Evolutionary conservation across 2,329 filamentous ascomycete genomes (phyloP), one percentile per base, ranked within the genome.

Genomic region (Ilyonectria destructans): DNA sequence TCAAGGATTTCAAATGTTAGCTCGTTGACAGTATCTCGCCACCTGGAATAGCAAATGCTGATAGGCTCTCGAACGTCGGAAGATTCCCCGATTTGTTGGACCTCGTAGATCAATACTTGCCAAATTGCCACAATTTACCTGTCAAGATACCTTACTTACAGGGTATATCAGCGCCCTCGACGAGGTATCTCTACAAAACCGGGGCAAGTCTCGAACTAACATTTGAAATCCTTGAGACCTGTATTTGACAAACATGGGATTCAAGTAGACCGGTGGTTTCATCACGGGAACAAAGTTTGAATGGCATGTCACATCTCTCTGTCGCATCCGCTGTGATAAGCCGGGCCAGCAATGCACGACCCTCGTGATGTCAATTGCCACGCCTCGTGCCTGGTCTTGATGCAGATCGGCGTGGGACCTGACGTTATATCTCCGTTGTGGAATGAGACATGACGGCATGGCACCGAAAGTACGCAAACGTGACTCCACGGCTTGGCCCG

Each of bases 391-490:
- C 21, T 49, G 5, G 45, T 21, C 45, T 29, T 63, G 52, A 29
- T n/a, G 46, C 46, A 19, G 62, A 59, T 59, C 58, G 51, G 51
- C 54, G 51, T 51, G 62, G 64, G 46, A 52, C 64, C 23, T 64
- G 60, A 63, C 55, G 60, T 59, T 67, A 40, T 21, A 43, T 45
- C 37, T 46, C 37, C 9, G 19, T 35, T 19, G 49, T 57, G 56
- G 68, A 75, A 75, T 70, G 65, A 75, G 63, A 67, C 57, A 76
- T 75, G 70, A 75, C 71, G 71, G 68, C 71, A 70, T 73, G 19
- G 45, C 62, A 33, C 33, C n/a, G 48, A 54, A 43, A 43, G 4
- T n/a, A 9, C 3, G 35, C 23, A 43, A 54, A 46, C 10, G 31
- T 10, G 8, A 46, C 26, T 26, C 29, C 35, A 61, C 35, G 51